Evolutionary conservation across 1,284 basidiomycete species (phyloP), one percentile per base, ranked within the genome.

Genomic region (Butyriboletus regius): DNA sequence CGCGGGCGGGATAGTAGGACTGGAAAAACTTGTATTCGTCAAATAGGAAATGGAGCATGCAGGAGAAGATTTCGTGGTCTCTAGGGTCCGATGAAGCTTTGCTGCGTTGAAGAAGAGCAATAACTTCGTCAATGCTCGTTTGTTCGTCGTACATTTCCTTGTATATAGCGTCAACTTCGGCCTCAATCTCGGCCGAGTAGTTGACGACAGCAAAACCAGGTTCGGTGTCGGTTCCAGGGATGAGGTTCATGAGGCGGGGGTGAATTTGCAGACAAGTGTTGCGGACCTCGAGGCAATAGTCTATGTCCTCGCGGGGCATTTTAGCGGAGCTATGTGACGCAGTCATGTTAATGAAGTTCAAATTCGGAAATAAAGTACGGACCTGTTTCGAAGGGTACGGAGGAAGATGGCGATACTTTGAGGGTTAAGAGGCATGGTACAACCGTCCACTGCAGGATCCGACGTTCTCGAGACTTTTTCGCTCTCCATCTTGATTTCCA

Each of bases 21-120:
- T 96, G 91, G 81, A 98, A 97, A 76, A 97, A 98, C 66, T 94
- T 93, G 81, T 97, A 97, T 75, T 99, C 96, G 81, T 98, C 96
- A 70, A 99, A 98, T 48, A 99, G 82, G 73, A 97, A 96, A 73
- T 98, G 94, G 46, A 98, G 83, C 82, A 97, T 95, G 78, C 94
- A 98, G 13, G 94, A 96, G 66, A 98, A 97, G 53, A 97, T 83
- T 72, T 98, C 91, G 66, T 94, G 91, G 60, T 98, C 93, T 55
- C 86, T 84, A 35, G 83, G 68, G 60, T 88, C 91, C 26, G 79
- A 77, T 22, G 94, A 96, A 48, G 81, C 81, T 64, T 94, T 91
- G 73, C 85, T 83, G 44, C 83, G 82, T 69, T 91, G 85, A 35
- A 98, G 81, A 67, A 95, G 83, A 18, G 79, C 71, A 54, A 98